Base-by-base conservation (phyloP, 2,329 filamentous ascomycete genomes). In the Paecilomyces sp. region DNA sequence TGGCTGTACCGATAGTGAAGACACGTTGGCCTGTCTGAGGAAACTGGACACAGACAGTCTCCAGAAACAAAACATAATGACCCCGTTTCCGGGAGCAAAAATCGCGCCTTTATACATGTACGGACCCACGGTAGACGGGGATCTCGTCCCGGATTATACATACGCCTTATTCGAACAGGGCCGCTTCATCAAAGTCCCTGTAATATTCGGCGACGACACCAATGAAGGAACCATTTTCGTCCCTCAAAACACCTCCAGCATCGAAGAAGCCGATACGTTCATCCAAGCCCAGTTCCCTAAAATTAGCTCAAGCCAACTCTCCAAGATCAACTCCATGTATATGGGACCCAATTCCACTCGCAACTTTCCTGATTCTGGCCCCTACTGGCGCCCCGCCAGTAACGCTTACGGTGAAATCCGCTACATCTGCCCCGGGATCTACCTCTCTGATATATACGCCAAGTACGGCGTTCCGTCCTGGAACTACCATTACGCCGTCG, bases 401-500 rank as follows among this genome's bases (percentile, higher is more conserved):
- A 80, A 83, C 53, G 84, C 80, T 3, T 88, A 88, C 64, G 86
- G 86, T 15, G 85, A 89, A 63, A 78, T 88, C 65, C 79, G 85
- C 4, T 88, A 88, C 70, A 85, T 79, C 64, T 90, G 87, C 64
- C 84, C 86, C 0, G 83, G 82, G 0, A 77, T 88, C 47, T 83
- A 79, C 71, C 74, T 88, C 67, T 81, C 79, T 1, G 68, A 75
- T 8, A 71, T 75, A 1, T 76, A 76, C 54, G 72, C 74, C 2
- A 64, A 68, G 28, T 66, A 68, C 36, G 65, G 66, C 30, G 50
- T 34, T 28, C 69, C 18, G 1, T 83, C 80, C 25, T 92, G 84
- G 81, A 87, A 85, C 68, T 92, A 92, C 70, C 83, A 83, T 51
- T 90, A 86, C 75, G 83, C 87, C 58, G 88, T 91, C 3, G 75